Base-by-base conservation (phyloP, 441 rosid genomes). In the Oxalis stricta region DNA sequence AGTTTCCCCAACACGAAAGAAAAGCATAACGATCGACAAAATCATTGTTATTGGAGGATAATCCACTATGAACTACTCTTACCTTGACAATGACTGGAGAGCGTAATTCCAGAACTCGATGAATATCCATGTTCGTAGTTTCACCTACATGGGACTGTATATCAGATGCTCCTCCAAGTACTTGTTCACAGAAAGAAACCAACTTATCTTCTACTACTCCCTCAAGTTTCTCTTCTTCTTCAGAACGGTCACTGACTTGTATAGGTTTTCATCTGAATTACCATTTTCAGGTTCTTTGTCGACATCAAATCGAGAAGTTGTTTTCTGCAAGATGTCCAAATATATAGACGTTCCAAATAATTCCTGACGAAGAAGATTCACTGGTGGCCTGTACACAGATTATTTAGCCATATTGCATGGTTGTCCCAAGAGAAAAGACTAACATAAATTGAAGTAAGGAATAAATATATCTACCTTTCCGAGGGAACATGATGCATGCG, bases 11-110 rank as follows among this genome's bases (percentile, higher is more conserved):
- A 5, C 14, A 2, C 15, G 5, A 5, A 18, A 29, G 15, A 17
- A 29, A 14, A 20, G 45, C 14, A 38, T 13, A 49, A 9, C 18
- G 15, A 18, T 10, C 10, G 5, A 15, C 44, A 19, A 36, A 5
- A 23, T 23, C 28, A 3, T 7, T 7, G 7, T 23, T 7, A 23
- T 23, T 3, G 23, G 16, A 2, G 33, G 13, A 29, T 12, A 21
- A 26, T 6, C 10, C 2, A 26, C 7, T 26, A 26, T 6, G 5
- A 26, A 26, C 2, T 11, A 26, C 10, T 6, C 10, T 26, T 73
- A 92, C 99, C 99, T 80, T 79, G 36, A 92, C 89, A 61, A 92
- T 84, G 50, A 87, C 56, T 0, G 97, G 99, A 32, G 99, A 82
- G 29, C 99, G 89, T 46, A 92, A 69, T 64, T 87, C 97, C 41